Conservation (phyloP, 495 filamentous ascomycete genomes). For the Lichina pygmaea region DNA sequence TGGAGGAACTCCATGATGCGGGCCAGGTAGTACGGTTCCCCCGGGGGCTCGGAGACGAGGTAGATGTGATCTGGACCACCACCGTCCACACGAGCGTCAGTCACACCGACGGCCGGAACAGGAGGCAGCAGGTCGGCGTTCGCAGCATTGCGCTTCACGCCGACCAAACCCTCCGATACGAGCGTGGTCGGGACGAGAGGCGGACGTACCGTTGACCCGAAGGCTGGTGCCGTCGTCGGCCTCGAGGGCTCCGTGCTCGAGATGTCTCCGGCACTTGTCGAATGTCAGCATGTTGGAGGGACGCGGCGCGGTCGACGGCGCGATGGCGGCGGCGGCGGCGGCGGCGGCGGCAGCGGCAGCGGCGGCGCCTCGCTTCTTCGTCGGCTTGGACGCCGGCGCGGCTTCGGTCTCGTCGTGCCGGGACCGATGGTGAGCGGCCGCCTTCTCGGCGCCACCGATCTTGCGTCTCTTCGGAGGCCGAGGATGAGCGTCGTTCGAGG, state of each 20-base stretch:
- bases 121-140: not conserved
- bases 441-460: not conserved
- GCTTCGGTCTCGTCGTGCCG: not conserved
- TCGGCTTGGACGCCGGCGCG: not conserved
- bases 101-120: conserved; percentile 1
- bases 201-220: conserved; percentile 54
- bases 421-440: not conserved
- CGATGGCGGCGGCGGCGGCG: conserved; percentile 7
- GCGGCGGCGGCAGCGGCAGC: conserved; percentile 10
- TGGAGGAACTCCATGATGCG: conserved; percentile 96
- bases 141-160: too few relatives aligned
- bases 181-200: not conserved
- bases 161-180: too few relatives aligned
- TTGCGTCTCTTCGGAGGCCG: conserved; percentile 3
- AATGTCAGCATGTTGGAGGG: conserved; percentile 68
- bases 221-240: conserved; percentile 80
- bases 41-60: conserved; percentile 88
- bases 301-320: not conserved
- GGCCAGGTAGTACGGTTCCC: conserved; percentile 91
- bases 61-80: conserved; percentile 63
- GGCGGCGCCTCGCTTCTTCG: conserved; percentile 1
- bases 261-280: conserved; percentile 33
- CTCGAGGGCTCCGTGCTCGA: conserved; percentile 53
- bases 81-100: not conserved
- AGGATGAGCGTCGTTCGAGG: conserved; percentile 1